Evolutionary conservation across 2,329 filamentous ascomycete genomes (phyloP).

Genomic region (Diplodia mutila): DNA sequence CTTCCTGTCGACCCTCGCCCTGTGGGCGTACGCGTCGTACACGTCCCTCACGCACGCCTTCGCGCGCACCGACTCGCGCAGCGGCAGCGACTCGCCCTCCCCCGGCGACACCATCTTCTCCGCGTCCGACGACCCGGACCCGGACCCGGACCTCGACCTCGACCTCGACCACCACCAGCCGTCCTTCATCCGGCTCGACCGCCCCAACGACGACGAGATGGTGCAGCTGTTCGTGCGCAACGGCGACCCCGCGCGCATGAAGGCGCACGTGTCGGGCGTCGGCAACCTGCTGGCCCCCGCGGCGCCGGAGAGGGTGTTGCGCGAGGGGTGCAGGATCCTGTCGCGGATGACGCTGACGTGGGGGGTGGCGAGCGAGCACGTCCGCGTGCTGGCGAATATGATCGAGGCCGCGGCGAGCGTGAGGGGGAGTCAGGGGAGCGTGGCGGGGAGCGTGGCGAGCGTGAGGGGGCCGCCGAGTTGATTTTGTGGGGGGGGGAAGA

Average conservation of each 20-base stretch:
- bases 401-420: neutral
- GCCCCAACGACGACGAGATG: conserved; percentile 61
- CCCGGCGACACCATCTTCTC: neutral
- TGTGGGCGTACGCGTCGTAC: conserved; percentile 51
- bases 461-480: neutral
- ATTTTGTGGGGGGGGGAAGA: no score
- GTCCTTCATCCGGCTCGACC: conserved; percentile 57
- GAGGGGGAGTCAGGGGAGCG: neutral
- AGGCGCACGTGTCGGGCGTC: conserved; percentile 56
- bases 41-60: neutral
- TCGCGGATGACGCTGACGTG: conserved; percentile 14
- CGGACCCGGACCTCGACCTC: neutral
- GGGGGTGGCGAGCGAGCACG: neutral
- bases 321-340: conserved; percentile 1
- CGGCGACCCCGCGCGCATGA: conserved; percentile 50
- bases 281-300: conserved; percentile 48
- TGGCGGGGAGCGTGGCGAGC: neutral
- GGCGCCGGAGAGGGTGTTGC: neutral
- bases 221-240: conserved; percentile 60
- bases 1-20: conserved; percentile 51
- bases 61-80: conserved; percentile 2
- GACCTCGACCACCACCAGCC: conserved; percentile 29
- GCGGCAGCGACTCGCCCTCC: conserved; percentile 6
- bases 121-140: neutral
- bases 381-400: conserved; percentile 1